A percentile compares a stretch with the other conserved stretches of the same genome.
These are phyloP conservation scores for Saitoella complicata DNA, from an alignment of 805 yeast species.

Conservation along the genomic window DNA sequence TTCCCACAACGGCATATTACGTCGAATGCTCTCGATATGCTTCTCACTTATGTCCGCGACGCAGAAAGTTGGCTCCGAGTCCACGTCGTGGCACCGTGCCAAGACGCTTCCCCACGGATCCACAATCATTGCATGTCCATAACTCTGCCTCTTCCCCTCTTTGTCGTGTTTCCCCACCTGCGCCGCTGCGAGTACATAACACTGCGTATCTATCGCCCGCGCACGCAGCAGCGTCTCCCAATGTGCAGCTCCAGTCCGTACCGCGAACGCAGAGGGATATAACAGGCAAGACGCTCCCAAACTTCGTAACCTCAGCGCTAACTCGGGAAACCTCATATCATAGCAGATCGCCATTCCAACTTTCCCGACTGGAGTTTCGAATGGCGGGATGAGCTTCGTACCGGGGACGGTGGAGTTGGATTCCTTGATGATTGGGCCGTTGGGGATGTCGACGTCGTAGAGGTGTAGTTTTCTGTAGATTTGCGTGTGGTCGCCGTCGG, in stretches of 20 bases:
- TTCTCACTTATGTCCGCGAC: too few relatives aligned
- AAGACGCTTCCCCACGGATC: slow-evolving; percentile 82
- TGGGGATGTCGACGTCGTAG: slow-evolving; percentile 70
- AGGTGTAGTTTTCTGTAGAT: slow-evolving; percentile 75
- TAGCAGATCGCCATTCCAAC: slow-evolving; percentile 68
- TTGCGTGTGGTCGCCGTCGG: slow-evolving; percentile 46
- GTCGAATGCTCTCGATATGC: too few relatives aligned
- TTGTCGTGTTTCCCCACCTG: slow-evolving; percentile 66
- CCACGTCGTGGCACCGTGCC: slow-evolving; percentile 37
- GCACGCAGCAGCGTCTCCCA: slow-evolving; percentile 71
- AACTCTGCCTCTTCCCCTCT: slow-evolving; percentile 56
- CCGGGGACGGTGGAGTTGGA: slow-evolving; percentile 45
- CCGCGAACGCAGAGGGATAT: slow-evolving; percentile 85
- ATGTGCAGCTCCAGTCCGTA: slow-evolving; percentile 80
- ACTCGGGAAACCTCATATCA: slow-evolving; percentile 76
- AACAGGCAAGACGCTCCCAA: slow-evolving; percentile 67
- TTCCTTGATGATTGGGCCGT: slow-evolving; percentile 70
- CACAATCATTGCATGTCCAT: slow-evolving; percentile 69
- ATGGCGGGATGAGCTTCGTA: slow-evolving; percentile 32
- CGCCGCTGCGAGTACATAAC: slow-evolving; percentile 79
- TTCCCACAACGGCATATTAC: too few relatives aligned
- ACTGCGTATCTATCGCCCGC: slow-evolving; percentile 81
- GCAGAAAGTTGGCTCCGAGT: slow-evolving; percentile 30
- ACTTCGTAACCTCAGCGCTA: slow-evolving; percentile 36
- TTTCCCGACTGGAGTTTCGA: slow-evolving; percentile 42